Conservation (phyloP, 495 filamentous ascomycete genomes). For the Neurospora sp. region DNA sequence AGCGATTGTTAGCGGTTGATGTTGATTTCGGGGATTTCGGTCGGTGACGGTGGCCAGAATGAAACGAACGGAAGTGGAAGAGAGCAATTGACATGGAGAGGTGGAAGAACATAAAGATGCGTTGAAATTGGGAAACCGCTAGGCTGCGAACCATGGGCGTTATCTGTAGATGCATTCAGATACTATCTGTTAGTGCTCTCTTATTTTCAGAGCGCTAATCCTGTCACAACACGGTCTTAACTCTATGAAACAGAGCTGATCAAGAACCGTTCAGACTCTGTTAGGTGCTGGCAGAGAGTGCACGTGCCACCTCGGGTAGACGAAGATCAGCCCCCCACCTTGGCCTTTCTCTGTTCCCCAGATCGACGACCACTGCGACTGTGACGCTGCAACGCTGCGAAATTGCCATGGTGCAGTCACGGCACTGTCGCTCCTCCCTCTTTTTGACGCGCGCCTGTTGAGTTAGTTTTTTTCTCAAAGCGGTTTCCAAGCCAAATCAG, state of each 20-base stretch:
- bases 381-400: background rate
- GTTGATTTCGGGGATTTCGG: background rate
- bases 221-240: background rate
- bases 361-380: background rate
- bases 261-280: background rate
- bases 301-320: background rate
- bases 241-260: background rate
- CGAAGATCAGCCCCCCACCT: background rate
- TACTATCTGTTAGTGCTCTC: background rate
- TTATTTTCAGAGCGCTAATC: background rate
- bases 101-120: background rate
- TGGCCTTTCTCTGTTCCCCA: background rate
- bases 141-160: background rate
- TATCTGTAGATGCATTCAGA: background rate
- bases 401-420: background rate
- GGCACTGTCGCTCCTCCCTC: background rate
- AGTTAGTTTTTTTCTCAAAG: background rate
- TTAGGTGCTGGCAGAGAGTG: background rate
- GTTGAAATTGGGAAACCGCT: too few relatives aligned
- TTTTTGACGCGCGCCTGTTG: background rate
- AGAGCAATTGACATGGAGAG: background rate
- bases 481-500: background rate
- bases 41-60: background rate
- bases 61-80: background rate
- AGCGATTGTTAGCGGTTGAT: background rate